Conservation (phyloP, 805 yeast genomes). For the Hyphopichia homilentoma region DNA sequence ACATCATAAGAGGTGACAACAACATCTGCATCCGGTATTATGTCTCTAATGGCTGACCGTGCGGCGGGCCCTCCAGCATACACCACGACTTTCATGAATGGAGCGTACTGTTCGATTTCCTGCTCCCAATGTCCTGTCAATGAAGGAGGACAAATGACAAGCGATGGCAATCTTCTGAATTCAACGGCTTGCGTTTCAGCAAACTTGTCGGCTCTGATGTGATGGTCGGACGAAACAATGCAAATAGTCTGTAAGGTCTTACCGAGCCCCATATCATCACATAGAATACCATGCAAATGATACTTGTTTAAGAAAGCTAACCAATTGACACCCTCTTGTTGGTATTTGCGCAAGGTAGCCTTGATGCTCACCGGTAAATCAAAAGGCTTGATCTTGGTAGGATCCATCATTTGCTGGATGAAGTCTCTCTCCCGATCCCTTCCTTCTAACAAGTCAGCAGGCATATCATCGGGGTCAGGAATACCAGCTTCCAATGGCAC, state of each 20-base stretch:
- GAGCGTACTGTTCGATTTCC: conserved; percentile 86
- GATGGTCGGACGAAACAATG: conserved; percentile 94
- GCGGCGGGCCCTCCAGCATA: conserved; percentile 91
- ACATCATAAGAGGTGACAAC: conserved; percentile 96
- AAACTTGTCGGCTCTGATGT: conserved; percentile 71
- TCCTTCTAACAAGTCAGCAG: conserved; percentile 75
- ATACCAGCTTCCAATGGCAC: conserved; percentile 98
- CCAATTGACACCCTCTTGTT: conserved; percentile 99
- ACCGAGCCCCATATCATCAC: conserved; percentile 99
- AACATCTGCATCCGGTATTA: conserved; percentile 64
- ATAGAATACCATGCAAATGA: conserved; percentile 92
- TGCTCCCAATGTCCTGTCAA: conserved; percentile 99
- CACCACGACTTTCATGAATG: conserved; percentile 74
- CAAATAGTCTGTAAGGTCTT: conserved; percentile 96
- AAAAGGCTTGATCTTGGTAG: conserved; percentile 82
- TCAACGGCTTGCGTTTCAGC: conserved; percentile 58
- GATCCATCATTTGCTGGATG: conserved; percentile 97
- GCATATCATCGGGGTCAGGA: conserved; percentile 91
- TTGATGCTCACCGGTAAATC: conserved; percentile 86
- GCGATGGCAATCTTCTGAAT: conserved; percentile 71
- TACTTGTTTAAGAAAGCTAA: conserved; percentile 90
- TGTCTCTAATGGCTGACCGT: conserved; percentile 53
- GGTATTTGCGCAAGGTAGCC: conserved; percentile 91
- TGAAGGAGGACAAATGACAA: conserved; percentile 94
- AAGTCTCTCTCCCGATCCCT: conserved; percentile 93